Evolutionary conservation across 257 asterid genomes (phyloP).

Genomic region (Solanum appendiculatum): DNA sequence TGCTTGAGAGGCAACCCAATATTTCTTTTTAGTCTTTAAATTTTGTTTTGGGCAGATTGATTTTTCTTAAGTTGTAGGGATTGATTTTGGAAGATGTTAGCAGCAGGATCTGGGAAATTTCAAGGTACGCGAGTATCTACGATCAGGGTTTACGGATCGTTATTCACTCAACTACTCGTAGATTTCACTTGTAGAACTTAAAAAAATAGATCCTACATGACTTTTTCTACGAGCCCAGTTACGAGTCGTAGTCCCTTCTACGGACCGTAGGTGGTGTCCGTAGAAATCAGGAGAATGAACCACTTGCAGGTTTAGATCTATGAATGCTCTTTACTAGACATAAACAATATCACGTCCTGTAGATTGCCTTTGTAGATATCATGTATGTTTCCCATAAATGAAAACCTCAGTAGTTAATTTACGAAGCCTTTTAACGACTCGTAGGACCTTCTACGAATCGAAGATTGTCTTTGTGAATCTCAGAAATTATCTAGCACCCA

Average conservation of each 20-base stretch:
- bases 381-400: neutral
- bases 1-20: neutral
- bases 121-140: neutral
- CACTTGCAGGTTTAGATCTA: neutral
- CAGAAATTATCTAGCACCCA: neutral
- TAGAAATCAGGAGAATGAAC: neutral
- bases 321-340: neutral
- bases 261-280: neutral
- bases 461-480: neutral
- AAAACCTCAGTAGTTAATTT: neutral
- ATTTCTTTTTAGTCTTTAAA: neutral
- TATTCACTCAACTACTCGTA: neutral
- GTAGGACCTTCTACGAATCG: neutral
- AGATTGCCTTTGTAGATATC: neutral
- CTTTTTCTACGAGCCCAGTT: neutral
- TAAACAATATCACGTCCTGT: neutral
- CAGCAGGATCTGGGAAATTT: too few relatives aligned
- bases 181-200: neutral
- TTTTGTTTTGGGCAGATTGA: neutral
- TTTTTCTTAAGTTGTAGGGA: neutral
- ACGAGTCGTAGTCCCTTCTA: neutral
- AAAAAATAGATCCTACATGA: neutral
- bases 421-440: neutral
- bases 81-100: neutral
- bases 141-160: neutral